phyloP scores from a whole-genome alignment of 768 basidiomycete genomes.

The Pleurotus tuber-regium region DNA sequence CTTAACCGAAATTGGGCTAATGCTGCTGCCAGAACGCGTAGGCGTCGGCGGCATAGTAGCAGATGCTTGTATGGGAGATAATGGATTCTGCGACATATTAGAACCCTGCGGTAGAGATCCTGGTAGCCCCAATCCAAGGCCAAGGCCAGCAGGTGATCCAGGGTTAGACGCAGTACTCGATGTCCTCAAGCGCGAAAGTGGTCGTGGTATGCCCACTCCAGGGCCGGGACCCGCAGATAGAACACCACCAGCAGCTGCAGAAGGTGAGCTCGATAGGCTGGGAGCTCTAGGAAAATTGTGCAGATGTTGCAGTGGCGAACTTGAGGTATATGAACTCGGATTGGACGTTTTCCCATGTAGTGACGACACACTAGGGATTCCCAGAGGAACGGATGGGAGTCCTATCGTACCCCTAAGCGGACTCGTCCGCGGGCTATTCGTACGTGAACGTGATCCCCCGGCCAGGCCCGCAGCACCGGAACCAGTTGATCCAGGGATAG shows the following conservation, averaged over 20 bases:
- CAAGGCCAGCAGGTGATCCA: slow-evolving; percentile 5
- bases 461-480: background rate
- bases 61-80: slow-evolving; percentile 2
- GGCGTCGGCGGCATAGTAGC: slow-evolving; percentile 6
- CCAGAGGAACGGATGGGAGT: slow-evolving; percentile 2
- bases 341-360: background rate
- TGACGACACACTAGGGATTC: background rate
- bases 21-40: slow-evolving; percentile 5
- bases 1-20: slow-evolving; percentile 4
- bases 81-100: background rate
- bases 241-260: background rate
- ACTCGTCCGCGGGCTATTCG: slow-evolving; percentile 6
- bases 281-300: slow-evolving; percentile 3
- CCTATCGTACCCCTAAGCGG: background rate
- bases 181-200: slow-evolving; percentile 3
- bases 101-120: slow-evolving; percentile 2
- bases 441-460: slow-evolving; percentile 6
- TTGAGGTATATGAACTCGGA: background rate
- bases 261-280: background rate
- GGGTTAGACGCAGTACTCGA: background rate
- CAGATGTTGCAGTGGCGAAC: slow-evolving; percentile 4
- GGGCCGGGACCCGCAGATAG: background rate
- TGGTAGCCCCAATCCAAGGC: slow-evolving; percentile 1
- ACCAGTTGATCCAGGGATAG: slow-evolving; percentile 7
- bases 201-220: background rate